Evolutionary conservation across 208 protist genomes (phyloP), one percentile per base, ranked within the genome.

Genomic region (Balamuthia mandrillaris): DNA sequence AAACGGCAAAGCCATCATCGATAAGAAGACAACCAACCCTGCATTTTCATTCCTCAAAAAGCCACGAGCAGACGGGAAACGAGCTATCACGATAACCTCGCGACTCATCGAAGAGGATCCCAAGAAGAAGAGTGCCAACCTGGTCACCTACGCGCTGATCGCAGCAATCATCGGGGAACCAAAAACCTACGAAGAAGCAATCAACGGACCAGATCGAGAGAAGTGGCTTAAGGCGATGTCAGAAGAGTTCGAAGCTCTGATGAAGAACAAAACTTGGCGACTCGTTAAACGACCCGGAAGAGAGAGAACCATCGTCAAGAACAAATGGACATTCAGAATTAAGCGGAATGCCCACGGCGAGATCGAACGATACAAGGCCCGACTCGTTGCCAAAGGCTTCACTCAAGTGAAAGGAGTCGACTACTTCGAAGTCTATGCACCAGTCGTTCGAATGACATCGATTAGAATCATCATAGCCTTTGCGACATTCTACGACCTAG

Each of bases 291-390:
- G n/a, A 27, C 52, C 52, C 14, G 14, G 31, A 27, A 27, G 52
- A 18, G 31, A 60, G 14, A 7, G 52, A 18, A 60, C 14, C 24
- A 60, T 60, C 52, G 14, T 18, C 52, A 16, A 33, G 52, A n/a
- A n/a, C n/a, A 60, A 60, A 27, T 82, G 75, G 75, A 10, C 47
- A 3, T 83, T 70, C 37, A 83, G 68, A 18, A 2, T 83, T 6
- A 83, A 83, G 5, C 14, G 7, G 1, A 39, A 68, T 27, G 77
- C 77, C 18, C 35, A 66, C 9, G 31, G 45, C 6, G 4, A 3
- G 9, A 49, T 83, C 9, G 31, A 83, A 0, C 3, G 18, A 0
- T 47, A 33, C 77, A 83, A 83, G 31, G 77, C 54, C 1, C 27
- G 77, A 0, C 68, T 27, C 16, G 77, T 83, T 31, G 54, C 52